Evolutionary conservation across 2,329 filamentous ascomycete genomes (phyloP), one percentile per base, ranked within the genome.

Genomic region (Colletotrichum sp.): DNA sequence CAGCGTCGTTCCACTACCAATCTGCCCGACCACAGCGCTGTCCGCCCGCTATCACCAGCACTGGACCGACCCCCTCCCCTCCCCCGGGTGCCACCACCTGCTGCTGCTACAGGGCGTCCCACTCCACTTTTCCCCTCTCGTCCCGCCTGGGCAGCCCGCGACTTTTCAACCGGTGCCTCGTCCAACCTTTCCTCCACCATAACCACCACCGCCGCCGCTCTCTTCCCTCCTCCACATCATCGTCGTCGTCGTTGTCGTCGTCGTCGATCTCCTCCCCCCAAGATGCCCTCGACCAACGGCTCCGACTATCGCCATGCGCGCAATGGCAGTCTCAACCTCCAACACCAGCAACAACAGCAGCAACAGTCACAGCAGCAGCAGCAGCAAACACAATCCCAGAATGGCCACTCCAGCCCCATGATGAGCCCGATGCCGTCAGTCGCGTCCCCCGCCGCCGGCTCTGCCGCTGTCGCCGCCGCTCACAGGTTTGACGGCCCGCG

Each of bases 401-500:
- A 77, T 77, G 78, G 78, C 70, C 79, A 76, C 69, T 79, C 79
- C 73, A 80, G 81, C 73, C 81, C 80, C 69, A 76, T 79, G 34
- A 83, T 85, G 81, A 81, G 80, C 77, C 81, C 84, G 62, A 81
- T 85, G 79, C 36, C 81, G 79, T 81, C 85, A 71, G 48, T 55
- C 55, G 56, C 73, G 36, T 79, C 80, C 13, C 30, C 72, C 21
- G 68, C 72, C 13, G 32, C 67, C 32, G 67, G 38, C 28, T 55
- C 62, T 34, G 68, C 36, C 59, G 55, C 66, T 26, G 38, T 48
- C 38, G 38, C 38, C 38, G 58, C 26, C 59, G 26, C 56, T 59
- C 24, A 82, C 78, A 83, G 90, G 79, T 91, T 92, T 80, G 90
- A 92, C 73, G 90, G 90, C 77, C 90, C 91, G 62, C 85, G 91